These are phyloP conservation scores for Jamesozyma jinghongensis DNA, from an alignment of 805 yeast species.

Conservation along the genomic window DNA sequence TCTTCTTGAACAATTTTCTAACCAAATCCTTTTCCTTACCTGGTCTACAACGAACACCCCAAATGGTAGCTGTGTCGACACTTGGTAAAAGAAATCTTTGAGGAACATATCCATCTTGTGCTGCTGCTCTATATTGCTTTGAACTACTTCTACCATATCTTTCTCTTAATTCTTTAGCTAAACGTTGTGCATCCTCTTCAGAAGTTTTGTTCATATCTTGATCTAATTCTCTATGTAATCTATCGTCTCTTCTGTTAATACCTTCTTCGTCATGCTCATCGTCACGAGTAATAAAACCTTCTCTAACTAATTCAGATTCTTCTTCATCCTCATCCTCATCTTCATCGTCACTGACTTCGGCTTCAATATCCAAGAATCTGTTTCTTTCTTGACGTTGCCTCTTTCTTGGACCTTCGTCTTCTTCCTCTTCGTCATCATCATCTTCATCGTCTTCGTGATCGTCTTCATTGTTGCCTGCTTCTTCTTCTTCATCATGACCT, in stretches of 20 bases:
- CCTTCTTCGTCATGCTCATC: conserved; percentile 49
- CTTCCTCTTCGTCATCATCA: conserved; percentile 53
- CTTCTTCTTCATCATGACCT: conserved; percentile 25
- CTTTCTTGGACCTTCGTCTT: conserved; percentile 38
- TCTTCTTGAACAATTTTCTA: conserved; percentile 73
- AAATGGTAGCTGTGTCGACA: conserved; percentile 90
- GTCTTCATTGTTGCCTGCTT: conserved; percentile 36
- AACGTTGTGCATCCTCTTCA: conserved; percentile 88
- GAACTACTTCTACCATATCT: conserved; percentile 82
- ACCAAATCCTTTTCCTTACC: conserved; percentile 91
- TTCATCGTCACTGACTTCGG: conserved; percentile 96
- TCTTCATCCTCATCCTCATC: conserved; percentile 90
- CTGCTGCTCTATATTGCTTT: conserved; percentile 69
- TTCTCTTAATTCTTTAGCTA: conserved; percentile 87
- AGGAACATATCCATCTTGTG: conserved; percentile 73
- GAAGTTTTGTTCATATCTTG: conserved; percentile 76
- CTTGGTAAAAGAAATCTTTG: conserved; percentile 91
- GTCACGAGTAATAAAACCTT: conserved; percentile 58
- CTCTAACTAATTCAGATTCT: conserved; percentile 76
- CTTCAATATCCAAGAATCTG: conserved; percentile 95
- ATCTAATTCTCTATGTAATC: conserved; percentile 86
- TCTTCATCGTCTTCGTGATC: conserved; percentile 42
- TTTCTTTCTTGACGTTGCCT: conserved; percentile 48
- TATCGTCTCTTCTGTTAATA: conserved; percentile 47
- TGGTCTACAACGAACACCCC: conserved; percentile 90